A percentile compares a stretch with the other conserved stretches of the same genome.
Evolutionary conservation across 2,329 filamentous ascomycete genomes (phyloP).

Genomic region (Lachnellula arida): DNA sequence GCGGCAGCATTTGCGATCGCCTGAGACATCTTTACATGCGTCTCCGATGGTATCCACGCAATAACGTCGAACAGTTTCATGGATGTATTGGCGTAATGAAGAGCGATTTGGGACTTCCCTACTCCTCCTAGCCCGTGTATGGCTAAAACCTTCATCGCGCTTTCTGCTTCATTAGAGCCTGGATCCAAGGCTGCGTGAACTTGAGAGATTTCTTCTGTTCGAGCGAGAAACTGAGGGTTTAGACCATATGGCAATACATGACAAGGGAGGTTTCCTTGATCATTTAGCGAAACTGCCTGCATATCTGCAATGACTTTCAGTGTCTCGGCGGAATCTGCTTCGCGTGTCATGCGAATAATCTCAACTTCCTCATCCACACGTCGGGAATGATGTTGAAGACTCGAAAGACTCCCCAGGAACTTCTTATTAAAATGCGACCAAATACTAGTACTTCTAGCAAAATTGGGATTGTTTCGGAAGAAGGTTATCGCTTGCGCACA

Average conservation of each 20-base stretch:
- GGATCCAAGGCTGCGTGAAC: too few relatives aligned
- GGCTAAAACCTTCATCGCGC: constrained; percentile 7
- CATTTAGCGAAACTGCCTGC: background rate
- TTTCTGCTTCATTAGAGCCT: background rate
- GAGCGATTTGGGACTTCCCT: constrained; percentile 31
- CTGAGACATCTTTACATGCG: constrained; percentile 20
- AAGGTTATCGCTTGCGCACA: constrained; percentile 32
- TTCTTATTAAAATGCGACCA: too few relatives aligned
- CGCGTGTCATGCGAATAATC: constrained; percentile 8
- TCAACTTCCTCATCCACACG: constrained; percentile 10
- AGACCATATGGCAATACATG: constrained; percentile 15
- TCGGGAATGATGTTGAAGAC: constrained; percentile 4
- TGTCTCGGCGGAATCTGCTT: constrained; percentile 9
- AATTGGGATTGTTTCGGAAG: constrained; percentile 26
- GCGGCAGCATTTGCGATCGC: constrained; percentile 11
- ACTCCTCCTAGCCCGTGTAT: constrained; percentile 23
- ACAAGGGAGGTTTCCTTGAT: constrained; percentile 10
- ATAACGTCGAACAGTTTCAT: constrained; percentile 22
- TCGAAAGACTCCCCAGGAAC: constrained; percentile 22
- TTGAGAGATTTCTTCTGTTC: too few relatives aligned
- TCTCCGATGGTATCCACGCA: constrained; percentile 25
- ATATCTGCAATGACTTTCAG: constrained; percentile 8
- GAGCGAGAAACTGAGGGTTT: constrained; percentile 16
- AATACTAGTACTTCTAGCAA: too few relatives aligned
- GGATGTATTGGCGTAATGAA: constrained; percentile 26